phyloP scores from a whole-genome alignment of 2,329 filamentous ascomycete genomes.

The Dactylella cylindrospora region DNA sequence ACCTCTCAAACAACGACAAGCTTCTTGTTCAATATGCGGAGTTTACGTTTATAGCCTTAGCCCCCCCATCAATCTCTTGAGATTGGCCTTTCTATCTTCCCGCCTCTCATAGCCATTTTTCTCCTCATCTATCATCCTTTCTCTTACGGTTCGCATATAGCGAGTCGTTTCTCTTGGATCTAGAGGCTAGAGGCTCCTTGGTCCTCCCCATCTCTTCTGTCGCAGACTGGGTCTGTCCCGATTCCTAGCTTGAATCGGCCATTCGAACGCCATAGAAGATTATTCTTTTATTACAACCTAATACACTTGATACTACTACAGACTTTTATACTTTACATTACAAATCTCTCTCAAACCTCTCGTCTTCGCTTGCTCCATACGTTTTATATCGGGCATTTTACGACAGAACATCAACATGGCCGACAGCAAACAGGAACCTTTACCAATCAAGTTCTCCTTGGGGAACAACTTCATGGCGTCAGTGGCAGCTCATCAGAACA shows the following conservation, averaged over 20 bases:
- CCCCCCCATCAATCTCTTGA: slow-evolving; percentile 29
- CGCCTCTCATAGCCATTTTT: not conserved
- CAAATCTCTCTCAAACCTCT: not conserved
- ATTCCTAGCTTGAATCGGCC: slow-evolving; percentile 11
- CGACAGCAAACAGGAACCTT: slow-evolving; percentile 2
- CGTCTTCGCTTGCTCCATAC: no score
- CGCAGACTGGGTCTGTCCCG: slow-evolving; percentile 17
- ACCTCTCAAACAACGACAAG: not conserved
- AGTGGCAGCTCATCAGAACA: slow-evolving; percentile 4
- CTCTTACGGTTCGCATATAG: not conserved
- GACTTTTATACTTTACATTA: not conserved
- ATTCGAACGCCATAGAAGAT: not conserved
- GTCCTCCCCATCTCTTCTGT: not conserved
- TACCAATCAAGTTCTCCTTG: no score
- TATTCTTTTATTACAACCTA: not conserved
- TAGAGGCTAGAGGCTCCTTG: not conserved
- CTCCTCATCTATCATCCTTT: not conserved
- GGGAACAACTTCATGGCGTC: slow-evolving; percentile 11
- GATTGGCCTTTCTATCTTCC: slow-evolving; percentile 15
- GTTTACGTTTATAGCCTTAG: slow-evolving; percentile 39
- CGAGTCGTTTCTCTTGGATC: slow-evolving; percentile 2
- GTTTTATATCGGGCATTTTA: no score
- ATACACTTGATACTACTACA: no score
- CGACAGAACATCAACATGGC: slow-evolving; percentile 6
- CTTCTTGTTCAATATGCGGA: slow-evolving; percentile 19